Conservation (phyloP, 371 early-diverging fungal species). For the Haplosporangium sp. region DNA sequence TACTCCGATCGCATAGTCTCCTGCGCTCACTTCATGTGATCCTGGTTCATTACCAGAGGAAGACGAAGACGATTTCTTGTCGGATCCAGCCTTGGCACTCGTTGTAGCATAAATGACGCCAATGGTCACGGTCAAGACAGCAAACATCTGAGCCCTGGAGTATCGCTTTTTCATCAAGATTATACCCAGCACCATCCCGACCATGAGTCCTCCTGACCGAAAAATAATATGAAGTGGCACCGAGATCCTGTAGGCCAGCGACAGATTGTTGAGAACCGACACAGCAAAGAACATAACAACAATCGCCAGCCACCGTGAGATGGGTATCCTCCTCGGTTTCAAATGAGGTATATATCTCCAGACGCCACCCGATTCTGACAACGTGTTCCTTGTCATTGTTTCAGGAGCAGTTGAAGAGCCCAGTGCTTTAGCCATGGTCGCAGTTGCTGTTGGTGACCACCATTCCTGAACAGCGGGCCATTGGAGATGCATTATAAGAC, state of each 20-base stretch:
- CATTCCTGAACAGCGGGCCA: conserved; percentile 56
- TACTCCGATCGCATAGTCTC: conserved; percentile 82
- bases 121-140: conserved; percentile 81
- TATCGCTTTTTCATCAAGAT: conserved; percentile 77
- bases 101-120: conserved; percentile 70
- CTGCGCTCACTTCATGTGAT: conserved; percentile 33
- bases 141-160: conserved; percentile 60
- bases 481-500: conserved; percentile 71
- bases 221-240: conserved; percentile 94
- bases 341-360: conserved; percentile 62
- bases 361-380: conserved; percentile 2
- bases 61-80: conserved; percentile 5
- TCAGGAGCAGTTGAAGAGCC: neutral
- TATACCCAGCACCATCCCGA: conserved; percentile 87
- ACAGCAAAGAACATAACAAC: conserved; percentile 83
- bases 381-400: neutral
- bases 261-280: conserved; percentile 85
- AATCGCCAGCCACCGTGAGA: conserved; percentile 77
- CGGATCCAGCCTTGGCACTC: conserved; percentile 29
- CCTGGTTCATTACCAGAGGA: neutral
- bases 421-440: neutral
- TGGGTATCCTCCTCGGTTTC: conserved; percentile 75
- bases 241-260: conserved; percentile 83
- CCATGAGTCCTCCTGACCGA: conserved; percentile 82
- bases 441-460: conserved; percentile 13